Base-by-base conservation (phyloP, 2,329 filamentous ascomycete species). In the Colletotrichum sp. region DNA sequence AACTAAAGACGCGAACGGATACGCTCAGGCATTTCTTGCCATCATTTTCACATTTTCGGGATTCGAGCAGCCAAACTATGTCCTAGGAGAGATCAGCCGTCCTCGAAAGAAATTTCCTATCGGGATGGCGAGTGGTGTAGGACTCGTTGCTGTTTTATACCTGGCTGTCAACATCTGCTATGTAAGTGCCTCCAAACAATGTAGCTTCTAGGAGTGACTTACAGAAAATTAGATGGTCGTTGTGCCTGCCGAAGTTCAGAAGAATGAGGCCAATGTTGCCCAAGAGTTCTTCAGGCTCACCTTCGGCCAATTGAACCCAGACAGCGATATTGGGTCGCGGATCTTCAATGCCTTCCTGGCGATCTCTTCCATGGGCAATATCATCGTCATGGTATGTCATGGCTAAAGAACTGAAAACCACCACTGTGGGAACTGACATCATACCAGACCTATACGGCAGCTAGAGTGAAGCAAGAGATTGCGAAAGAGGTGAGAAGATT, bases 381-480 rank as follows among this genome's bases (percentile, higher is more conserved):
- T 92, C 57, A 84, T 91, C 15, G 88, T 89, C 24, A 90, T 89
- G 82, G 77, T 78, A 69, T 43, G n/a, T 52, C 24, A 48, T 8
- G 36, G 6, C 26, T n/a, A 9, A 8, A n/a, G 24, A 21, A 18
- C 12, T 24, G 8, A 57, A 21, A 24, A 36, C 15, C 15, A 65
- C 32, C 18, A 43, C 16, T 12, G 24, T 5, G 24, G 18, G 18
- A 5, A 21, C 70, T 76, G 5, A 76, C 21, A n/a, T 16, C 6
- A 13, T 3, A 24, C 8, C 36, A 78, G 77, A 92, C 90, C 1
- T 92, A 90, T 77, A 90, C 89, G 0, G 87, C 88, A 9, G 86
- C 89, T 4, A 84, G 89, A 75, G 87, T 92, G 21, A 91, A 92
- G 79, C 90, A 92, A 79, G 90, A 92, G 79, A 90, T 92, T 58